Conservation (phyloP, 176 grass and related monocot species). For the Ensete glaucum region DNA sequence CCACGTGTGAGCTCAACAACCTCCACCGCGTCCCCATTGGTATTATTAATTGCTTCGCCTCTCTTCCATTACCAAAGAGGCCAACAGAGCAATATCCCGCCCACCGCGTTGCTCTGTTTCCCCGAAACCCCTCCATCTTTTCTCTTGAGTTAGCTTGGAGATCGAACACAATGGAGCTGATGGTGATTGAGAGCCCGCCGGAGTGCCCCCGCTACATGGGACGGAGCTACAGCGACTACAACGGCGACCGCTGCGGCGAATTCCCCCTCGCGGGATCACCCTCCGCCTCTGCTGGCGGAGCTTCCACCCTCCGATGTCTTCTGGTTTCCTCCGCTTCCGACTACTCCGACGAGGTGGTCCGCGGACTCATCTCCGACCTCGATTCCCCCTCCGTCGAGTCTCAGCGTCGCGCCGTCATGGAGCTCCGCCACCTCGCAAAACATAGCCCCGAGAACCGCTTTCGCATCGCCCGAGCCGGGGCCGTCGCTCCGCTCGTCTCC, state of each 20-base stretch:
- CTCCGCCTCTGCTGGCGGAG: slow-evolving; percentile 2
- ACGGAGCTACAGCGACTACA: slow-evolving; percentile 44
- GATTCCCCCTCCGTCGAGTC: slow-evolving; percentile 42
- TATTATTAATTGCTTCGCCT: too few relatives aligned
- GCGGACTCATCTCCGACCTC: slow-evolving; percentile 45
- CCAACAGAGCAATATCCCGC: too few relatives aligned
- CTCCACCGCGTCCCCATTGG: too few relatives aligned
- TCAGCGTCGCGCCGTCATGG: slow-evolving; percentile 44
- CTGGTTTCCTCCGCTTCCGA: slow-evolving; percentile 62
- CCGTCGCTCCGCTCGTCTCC: slow-evolving; percentile 40
- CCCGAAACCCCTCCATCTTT: too few relatives aligned
- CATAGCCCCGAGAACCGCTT: slow-evolving; percentile 84
- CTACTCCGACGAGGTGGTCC: slow-evolving; percentile 54
- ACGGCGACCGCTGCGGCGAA: slow-evolving; percentile 50
- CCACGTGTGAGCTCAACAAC: too few relatives aligned
- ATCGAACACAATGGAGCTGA: too few relatives aligned
- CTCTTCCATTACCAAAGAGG: too few relatives aligned
- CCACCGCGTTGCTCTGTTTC: too few relatives aligned
- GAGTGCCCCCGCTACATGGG: slow-evolving; percentile 8
- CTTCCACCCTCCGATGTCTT: slow-evolving; percentile 35
- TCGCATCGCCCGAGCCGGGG: slow-evolving; percentile 59
- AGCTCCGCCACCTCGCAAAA: slow-evolving; percentile 78
- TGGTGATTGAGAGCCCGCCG: too few relatives aligned
- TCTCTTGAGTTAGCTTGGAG: too few relatives aligned
- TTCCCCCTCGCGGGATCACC: slow-evolving; percentile 37